These are phyloP conservation scores for Ophiostoma sp. DNA, from an alignment of 2,329 filamentous ascomycete species.

Conservation along the genomic window DNA sequence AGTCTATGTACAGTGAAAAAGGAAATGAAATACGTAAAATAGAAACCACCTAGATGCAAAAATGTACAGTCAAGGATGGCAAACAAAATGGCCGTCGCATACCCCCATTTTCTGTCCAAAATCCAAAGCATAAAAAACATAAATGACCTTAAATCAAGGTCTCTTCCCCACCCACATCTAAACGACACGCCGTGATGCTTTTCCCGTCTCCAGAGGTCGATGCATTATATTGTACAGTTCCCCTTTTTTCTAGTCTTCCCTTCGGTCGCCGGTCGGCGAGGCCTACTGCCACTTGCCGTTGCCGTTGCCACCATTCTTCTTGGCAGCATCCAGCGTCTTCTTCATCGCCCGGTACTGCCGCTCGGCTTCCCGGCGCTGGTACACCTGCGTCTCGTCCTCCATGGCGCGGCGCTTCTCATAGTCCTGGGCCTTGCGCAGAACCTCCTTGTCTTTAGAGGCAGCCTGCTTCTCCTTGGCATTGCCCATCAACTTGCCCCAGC, in stretches of 20 bases:
- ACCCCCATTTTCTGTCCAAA: slow-evolving; percentile 5
- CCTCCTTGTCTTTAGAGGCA: slow-evolving; percentile 24
- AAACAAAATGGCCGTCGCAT: not conserved
- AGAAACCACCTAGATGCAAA: slow-evolving; percentile 2
- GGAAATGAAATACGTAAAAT: not conserved
- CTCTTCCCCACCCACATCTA: not conserved
- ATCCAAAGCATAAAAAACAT: not conserved
- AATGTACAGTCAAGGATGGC: slow-evolving; percentile 7
- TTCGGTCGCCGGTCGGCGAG: not conserved
- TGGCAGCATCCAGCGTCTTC: slow-evolving; percentile 24
- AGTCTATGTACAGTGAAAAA: slow-evolving; percentile 14
- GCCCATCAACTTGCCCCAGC: slow-evolving; percentile 30
- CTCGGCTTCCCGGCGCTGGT: slow-evolving; percentile 31
- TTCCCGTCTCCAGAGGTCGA: not conserved
- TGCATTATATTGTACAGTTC: not conserved
- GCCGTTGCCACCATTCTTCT: not conserved
- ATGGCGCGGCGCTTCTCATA: slow-evolving; percentile 66
- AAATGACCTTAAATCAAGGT: not conserved
- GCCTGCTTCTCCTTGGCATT: slow-evolving; percentile 30
- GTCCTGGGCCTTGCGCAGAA: slow-evolving; percentile 30
- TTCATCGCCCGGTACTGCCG: slow-evolving; percentile 30
- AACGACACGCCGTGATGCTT: not conserved
- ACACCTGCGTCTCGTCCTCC: slow-evolving; percentile 31
- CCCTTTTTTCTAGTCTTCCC: not conserved
- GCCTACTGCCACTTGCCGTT: slow-evolving; percentile 15